Evolutionary conservation across 1,139 yeast genomes (phyloP).

Genomic region (Pneumocystis jirovecii): DNA sequence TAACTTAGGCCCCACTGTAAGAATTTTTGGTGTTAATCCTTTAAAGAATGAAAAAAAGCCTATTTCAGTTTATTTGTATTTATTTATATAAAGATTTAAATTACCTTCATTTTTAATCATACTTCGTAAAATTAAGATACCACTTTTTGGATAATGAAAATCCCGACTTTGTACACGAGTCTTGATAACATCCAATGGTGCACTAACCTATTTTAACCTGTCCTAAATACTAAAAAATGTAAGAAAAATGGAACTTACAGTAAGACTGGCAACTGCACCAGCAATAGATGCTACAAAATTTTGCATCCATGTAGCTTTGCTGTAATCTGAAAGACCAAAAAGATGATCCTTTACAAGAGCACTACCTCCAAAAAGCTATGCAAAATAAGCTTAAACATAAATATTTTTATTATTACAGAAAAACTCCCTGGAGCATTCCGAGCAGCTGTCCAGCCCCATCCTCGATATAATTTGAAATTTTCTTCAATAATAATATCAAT

Average conservation of each 20-base stretch:
- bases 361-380: slow-evolving; percentile 74
- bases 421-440: slow-evolving; percentile 98
- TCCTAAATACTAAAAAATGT: neutral
- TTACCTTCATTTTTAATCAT: slow-evolving; percentile 78
- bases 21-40: slow-evolving; percentile 88
- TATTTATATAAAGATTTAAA: slow-evolving; percentile 1
- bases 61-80: slow-evolving; percentile 16
- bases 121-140: slow-evolving; percentile 80
- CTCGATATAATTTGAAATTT: slow-evolving; percentile 86
- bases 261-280: slow-evolving; percentile 94
- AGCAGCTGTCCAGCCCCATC: slow-evolving; percentile 99
- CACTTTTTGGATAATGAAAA: slow-evolving; percentile 91
- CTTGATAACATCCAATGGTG: slow-evolving; percentile 95
- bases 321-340: slow-evolving; percentile 70
- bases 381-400: neutral
- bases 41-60: slow-evolving; percentile 70
- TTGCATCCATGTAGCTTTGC: slow-evolving; percentile 86
- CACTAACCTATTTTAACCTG: slow-evolving; percentile 31
- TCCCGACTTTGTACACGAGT: slow-evolving; percentile 94
- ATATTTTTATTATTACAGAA: slow-evolving; percentile 29
- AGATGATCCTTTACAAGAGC: slow-evolving; percentile 97
- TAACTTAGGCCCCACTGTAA: slow-evolving; percentile 95
- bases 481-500: slow-evolving; percentile 72
- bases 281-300: slow-evolving; percentile 90
- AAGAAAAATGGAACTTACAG: slow-evolving; percentile 32